These are phyloP conservation scores for Cladosporium sp. DNA, from an alignment of 2,329 filamentous ascomycete genomes.

Conservation along the genomic window DNA sequence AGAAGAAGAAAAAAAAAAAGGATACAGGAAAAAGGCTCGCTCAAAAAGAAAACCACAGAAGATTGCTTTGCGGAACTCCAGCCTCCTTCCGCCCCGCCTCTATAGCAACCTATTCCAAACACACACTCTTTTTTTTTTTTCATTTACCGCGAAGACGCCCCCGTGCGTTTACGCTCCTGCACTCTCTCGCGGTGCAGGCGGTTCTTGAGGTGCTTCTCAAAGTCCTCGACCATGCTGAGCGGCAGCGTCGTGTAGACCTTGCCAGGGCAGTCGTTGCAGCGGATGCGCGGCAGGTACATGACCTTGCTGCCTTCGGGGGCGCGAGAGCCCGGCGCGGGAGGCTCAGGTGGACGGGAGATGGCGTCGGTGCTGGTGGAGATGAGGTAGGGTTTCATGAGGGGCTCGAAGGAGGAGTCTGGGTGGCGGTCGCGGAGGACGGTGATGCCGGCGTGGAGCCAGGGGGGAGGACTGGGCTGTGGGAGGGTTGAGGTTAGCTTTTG, in stretches of 20 bases:
- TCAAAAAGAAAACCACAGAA: background rate
- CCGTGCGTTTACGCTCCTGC: slow-evolving; percentile 23
- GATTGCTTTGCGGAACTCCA: background rate
- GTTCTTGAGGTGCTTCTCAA: slow-evolving; percentile 89
- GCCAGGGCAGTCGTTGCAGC: slow-evolving; percentile 87
- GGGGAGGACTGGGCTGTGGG: slow-evolving; percentile 74
- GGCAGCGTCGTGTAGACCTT: slow-evolving; percentile 93
- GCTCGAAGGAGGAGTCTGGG: slow-evolving; percentile 81
- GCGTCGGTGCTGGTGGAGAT: slow-evolving; percentile 71
- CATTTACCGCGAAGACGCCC: background rate
- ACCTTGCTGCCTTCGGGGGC: slow-evolving; percentile 68
- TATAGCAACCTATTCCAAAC: background rate
- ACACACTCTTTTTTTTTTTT: no score
- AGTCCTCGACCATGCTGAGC: slow-evolving; percentile 81
- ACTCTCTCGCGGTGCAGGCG: slow-evolving; percentile 58
- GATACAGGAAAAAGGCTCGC: background rate
- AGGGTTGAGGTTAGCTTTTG: slow-evolving; percentile 13
- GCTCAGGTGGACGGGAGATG: slow-evolving; percentile 24
- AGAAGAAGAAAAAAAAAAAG: no score
- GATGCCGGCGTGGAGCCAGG: slow-evolving; percentile 79
- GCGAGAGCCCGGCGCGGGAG: slow-evolving; percentile 45
- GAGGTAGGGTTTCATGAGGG: slow-evolving; percentile 84
- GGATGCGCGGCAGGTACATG: slow-evolving; percentile 84
- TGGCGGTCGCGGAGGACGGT: slow-evolving; percentile 68
- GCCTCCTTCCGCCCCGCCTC: background rate